Percentiles rank a stretch among this genome's conserved stretches.
Conservation (phyloP, 352 stramenopile species). For the Phytophthora kernoviae region DNA sequence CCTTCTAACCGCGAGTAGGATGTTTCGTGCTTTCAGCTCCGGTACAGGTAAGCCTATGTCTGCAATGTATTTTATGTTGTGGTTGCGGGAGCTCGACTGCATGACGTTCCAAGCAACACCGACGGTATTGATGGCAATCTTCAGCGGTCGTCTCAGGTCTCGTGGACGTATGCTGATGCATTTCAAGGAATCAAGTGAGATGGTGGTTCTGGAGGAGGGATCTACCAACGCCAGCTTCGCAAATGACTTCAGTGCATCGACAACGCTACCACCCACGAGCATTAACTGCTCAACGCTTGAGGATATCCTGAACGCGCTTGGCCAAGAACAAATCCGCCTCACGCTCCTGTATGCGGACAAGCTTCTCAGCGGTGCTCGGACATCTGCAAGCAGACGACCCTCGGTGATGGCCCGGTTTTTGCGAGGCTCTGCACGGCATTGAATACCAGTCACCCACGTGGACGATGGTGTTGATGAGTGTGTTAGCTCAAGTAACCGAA, state of each 20-base stretch:
- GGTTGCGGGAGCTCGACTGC: constrained; percentile 7
- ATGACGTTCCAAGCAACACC: constrained; percentile 8
- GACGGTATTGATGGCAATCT: no score
- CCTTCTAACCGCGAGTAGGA: constrained; percentile 5
- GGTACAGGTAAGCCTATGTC: constrained; percentile 14
- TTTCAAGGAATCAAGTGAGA: constrained; percentile 10
- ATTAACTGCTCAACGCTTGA: constrained; percentile 7
- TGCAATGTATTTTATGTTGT: constrained; percentile 17
- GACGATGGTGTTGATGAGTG: constrained; percentile 10
- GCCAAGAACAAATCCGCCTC: constrained; percentile 22
- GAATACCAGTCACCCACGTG: constrained; percentile 10
- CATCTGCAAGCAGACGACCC: constrained; percentile 2
- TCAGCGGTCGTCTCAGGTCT: constrained; percentile 9
- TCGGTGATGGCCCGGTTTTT: not conserved
- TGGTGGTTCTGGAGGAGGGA: constrained; percentile 2
- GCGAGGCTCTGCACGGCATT: constrained; percentile 3
- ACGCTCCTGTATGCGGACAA: constrained; percentile 9
- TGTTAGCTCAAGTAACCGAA: constrained; percentile 1
- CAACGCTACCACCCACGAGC: not conserved
- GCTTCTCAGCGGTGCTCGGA: not conserved
- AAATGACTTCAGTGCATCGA: constrained; percentile 16
- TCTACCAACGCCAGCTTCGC: constrained; percentile 12
- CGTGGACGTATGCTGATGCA: constrained; percentile 10
- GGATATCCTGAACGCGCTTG: constrained; percentile 16
- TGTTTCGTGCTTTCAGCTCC: constrained; percentile 4